Base-by-base conservation (phyloP, 2,329 filamentous ascomycete genomes). In the Graphilbum fragrans region DNA sequence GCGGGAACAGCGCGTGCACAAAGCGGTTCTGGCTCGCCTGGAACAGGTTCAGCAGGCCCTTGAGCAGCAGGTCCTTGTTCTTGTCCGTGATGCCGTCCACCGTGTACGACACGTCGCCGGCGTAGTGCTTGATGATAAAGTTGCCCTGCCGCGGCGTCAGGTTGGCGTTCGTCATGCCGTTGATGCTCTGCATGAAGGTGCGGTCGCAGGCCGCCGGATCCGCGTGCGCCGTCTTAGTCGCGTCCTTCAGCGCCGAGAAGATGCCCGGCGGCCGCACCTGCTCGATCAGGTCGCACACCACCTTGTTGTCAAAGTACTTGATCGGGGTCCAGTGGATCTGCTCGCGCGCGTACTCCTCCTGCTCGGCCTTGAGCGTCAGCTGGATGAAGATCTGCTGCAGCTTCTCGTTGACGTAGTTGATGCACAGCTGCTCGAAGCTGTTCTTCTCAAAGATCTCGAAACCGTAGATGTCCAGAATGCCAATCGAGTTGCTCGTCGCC, bases 401-500 rank as follows among this genome's bases (percentile, higher is more conserved):
- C 63, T 98, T 98, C 65, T 98, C 92, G 62, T 98, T 98, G 56
- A 96, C 93, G 56, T 96, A 98, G 67, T 98, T 98, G 72, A 98
- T 98, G 64, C 92, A 98, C 8, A 98, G 76, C 63, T 98, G 92
- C 60, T 98, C 92, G 55, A 98, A 98, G 50, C 86, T 95, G 67
- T 98, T 98, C 66, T 90, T 92, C 59, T 98, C 92, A 52, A 98
- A 98, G 51, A 98, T 98, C 58, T 98, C 92, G 55, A 98, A 98
- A 3, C 92, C 92, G 59, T 98, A 98, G 51, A 98, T 98, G 70
- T 98, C 92, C 50, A 98, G 72, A 56, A 98, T 96, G 56, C 92
- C 92, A 51, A 98, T 92, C 3, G 85, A 85, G 59, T 95, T 92
- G 34, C 77, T 67, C 4, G 88, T 74, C 0, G 76, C 65, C 38